These are phyloP conservation scores for Talaromyces borbonicus DNA, from an alignment of 495 filamentous ascomycete species.

Conservation along the genomic window DNA sequence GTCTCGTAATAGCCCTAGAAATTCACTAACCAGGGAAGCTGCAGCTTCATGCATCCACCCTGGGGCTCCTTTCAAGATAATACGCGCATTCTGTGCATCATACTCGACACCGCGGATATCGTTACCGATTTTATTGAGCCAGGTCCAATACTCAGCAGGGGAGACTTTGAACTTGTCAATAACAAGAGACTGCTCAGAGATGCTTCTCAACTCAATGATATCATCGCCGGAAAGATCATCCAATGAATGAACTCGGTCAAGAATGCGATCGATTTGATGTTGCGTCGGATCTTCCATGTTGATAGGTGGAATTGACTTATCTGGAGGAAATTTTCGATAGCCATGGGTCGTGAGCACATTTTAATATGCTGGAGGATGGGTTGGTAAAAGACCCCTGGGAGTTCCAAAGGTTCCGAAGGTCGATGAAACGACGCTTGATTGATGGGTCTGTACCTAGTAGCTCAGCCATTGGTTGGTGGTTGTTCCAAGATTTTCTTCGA, in stretches of 20 bases:
- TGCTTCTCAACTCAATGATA: not conserved
- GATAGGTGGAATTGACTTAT: not conserved
- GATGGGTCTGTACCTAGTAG: too few relatives aligned
- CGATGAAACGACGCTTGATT: too few relatives aligned
- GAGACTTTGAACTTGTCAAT: not conserved
- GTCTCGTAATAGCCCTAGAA: not conserved
- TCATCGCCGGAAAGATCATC: not conserved
- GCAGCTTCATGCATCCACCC: slow-evolving; percentile 10
- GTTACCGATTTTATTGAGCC: not conserved
- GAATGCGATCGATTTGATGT: not conserved
- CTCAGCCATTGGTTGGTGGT: too few relatives aligned
- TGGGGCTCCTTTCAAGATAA: not conserved
- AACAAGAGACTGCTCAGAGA: not conserved
- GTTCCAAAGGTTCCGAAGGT: too few relatives aligned
- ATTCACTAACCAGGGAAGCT: not conserved
- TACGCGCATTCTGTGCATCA: slow-evolving; percentile 1
- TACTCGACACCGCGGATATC: not conserved
- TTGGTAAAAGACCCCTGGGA: too few relatives aligned
- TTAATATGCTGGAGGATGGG: too few relatives aligned
- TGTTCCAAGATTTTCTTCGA: not conserved
- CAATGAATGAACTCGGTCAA: not conserved
- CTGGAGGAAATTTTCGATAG: not conserved
- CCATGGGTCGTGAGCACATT: too few relatives aligned
- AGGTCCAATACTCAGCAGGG: not conserved
- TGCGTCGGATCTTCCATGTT: not conserved